Evolutionary conservation across 2,329 filamentous ascomycete genomes (phyloP), one percentile per base, ranked within the genome.

Genomic region (Laburnicola sp.): DNA sequence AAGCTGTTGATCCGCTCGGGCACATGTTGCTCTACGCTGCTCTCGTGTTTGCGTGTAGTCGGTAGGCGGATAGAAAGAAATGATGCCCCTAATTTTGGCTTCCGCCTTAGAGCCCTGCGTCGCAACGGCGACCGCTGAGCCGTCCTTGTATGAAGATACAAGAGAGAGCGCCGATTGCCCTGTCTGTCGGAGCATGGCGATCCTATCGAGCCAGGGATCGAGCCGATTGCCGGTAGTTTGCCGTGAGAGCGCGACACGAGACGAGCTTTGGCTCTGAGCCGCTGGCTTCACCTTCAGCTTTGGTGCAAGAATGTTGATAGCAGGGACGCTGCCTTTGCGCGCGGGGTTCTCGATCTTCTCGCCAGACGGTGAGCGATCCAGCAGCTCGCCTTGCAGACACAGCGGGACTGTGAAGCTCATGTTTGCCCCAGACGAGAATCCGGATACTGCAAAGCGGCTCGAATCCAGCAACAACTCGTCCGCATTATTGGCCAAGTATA

Each of bases 351-450:
- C 50, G 34, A 70, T 71, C 36, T 58, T 58, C 4, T 59, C 47
- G 21, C 69, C 69, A 4, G 63, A 64, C 8, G 58, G 52, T 6
- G 64, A 65, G 16, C 64, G 58, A 21, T 71, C 69, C 28, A 70
- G 63, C 9, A 76, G 62, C 53, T 79, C 76, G 51, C 80, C 78
- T 46, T 80, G 78, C 2, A 86, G 69, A 11, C 82, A 79, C 27
- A 86, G 68, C 0, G 84, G 82, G 1, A 86, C 83, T 0, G 83
- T 82, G 55, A 86, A 82, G 35, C 78, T 78, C 70, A 86, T 78
- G 65, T 86, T 86, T 21, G 78, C 84, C 3, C 84, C 84, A 0
- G 82, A 83, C 1, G 82, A 85, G 71, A 87, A 87, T 22, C 84
- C 84, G 25, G 79, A 82, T 4, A 86, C 70, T 1, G 79, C 80